Base-by-base conservation (phyloP, 176 grass and related monocot species). In the Avena sativa region DNA sequence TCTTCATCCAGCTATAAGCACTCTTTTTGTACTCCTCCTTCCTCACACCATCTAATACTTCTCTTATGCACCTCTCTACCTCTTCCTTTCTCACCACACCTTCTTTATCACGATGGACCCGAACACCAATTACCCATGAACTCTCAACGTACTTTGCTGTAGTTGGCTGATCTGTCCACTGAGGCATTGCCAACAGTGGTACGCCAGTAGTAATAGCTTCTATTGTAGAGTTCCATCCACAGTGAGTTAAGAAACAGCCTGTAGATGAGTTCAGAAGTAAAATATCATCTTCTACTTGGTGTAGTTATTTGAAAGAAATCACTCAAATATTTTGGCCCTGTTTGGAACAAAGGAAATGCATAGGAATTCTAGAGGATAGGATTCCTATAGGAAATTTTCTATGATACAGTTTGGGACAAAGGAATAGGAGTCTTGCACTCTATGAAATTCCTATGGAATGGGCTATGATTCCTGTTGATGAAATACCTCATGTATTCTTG, bases 241-340 rank as follows among this genome's bases (percentile, higher is more conserved):
- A 91, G n/a, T 91, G 89, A 13, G 86, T 89, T 0, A 93, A 26
- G 46, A 93, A 91, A 53, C 92, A 93, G 1, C 89, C 86, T 84
- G 38, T 38, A 1, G 10, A 59, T 43, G 76, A 21, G 53, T 40
- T 59, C 76, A 79, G 5, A 79, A 79, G 11, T 14, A 20, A 40
- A 13, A 59, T 21, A 43, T 43, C 19, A 79, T 78, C 56, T 58
- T n/a, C 17, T 40, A 15, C 30, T 19, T 8, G 32, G 10, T 58
- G 10, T 6, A 43, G 11, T 38, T 40, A 58, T 78, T 78, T 0
- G 51, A 51, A 78, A 38, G 10, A n/a, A 51, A 78, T 36, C 16
- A 56, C 51, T 38, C 15, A 19, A 56, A 43, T n/a, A 8, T 58
- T 34, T 7, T 7, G 40, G 6, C 40, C 40, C 40, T 7, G 6